A percentile compares a stretch with the other conserved stretches of the same genome.
These are phyloP conservation scores for Naganishia albida DNA, from an alignment of 1,284 basidiomycete species.

Conservation along the genomic window DNA sequence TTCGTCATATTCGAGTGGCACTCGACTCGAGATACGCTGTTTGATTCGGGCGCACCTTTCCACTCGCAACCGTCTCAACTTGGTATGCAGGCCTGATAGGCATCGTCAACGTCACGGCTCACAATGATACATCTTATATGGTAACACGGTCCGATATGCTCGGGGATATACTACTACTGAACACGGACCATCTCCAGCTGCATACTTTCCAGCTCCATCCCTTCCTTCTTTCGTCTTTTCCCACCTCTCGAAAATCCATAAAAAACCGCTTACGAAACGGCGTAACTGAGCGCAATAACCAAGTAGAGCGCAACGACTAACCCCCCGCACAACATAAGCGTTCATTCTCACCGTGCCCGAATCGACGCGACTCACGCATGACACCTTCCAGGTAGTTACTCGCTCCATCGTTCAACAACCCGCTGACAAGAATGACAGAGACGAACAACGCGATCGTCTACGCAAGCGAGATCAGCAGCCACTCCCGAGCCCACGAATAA, in stretches of 20 bases:
- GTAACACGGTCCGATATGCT: neutral
- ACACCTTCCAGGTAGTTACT: slow-evolving; percentile 86
- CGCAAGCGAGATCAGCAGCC: neutral
- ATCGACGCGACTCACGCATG: slow-evolving; percentile 55
- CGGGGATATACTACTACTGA: slow-evolving; percentile 1
- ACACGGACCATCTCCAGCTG: neutral
- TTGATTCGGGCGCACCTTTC: too few relatives aligned
- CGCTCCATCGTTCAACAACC: slow-evolving; percentile 71
- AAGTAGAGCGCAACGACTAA: slow-evolving; percentile 64
- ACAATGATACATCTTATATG: too few relatives aligned
- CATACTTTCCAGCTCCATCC: too few relatives aligned
- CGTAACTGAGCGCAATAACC: slow-evolving; percentile 61
- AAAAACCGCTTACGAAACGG: slow-evolving; percentile 38
- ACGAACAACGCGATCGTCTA: slow-evolving; percentile 82
- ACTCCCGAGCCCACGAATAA: slow-evolving; percentile 30
- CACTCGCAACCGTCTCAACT: too few relatives aligned
- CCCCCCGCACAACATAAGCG: neutral
- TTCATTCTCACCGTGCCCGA: neutral
- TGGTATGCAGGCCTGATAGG: too few relatives aligned
- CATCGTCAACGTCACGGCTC: too few relatives aligned
- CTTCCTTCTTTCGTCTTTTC: neutral
- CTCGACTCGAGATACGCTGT: too few relatives aligned
- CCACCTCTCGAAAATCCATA: neutral
- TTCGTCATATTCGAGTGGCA: slow-evolving; percentile 7
- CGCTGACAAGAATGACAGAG: slow-evolving; percentile 78